These are phyloP conservation scores for Coffea eugenioides DNA, from an alignment of 257 asterid genomes.

Conservation along the genomic window DNA sequence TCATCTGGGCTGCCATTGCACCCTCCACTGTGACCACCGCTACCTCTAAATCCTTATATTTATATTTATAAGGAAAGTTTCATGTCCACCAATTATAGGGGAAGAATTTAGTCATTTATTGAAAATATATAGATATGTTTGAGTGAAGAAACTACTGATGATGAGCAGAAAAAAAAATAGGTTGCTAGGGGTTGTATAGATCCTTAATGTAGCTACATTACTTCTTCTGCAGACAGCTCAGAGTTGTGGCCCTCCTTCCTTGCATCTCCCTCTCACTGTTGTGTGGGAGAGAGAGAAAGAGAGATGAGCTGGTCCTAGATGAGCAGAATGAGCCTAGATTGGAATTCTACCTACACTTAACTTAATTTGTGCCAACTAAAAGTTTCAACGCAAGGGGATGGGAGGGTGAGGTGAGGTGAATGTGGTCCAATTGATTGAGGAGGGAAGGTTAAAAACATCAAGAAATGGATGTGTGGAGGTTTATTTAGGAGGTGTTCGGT, in stretches of 20 bases:
- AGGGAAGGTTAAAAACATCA: neutral
- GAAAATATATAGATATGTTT: neutral
- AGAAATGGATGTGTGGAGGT: neutral
- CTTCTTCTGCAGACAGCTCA: slow-evolving; percentile 12
- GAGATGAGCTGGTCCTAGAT: slow-evolving; percentile 9
- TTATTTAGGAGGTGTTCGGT: neutral
- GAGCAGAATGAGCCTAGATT: neutral
- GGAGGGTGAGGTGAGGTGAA: neutral
- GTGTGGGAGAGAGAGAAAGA: neutral
- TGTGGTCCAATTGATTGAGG: neutral
- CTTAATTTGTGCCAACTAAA: neutral
- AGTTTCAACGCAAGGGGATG: neutral
- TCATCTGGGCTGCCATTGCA: slow-evolving; percentile 14
- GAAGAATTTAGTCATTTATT: neutral
- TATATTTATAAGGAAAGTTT: neutral
- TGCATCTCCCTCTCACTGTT: slow-evolving; percentile 9
- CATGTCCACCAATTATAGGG: neutral
- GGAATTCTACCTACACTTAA: neutral
- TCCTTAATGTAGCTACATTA: slow-evolving; percentile 1
- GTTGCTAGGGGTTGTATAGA: slow-evolving; percentile 1
- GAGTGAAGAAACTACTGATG: neutral
- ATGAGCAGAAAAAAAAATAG: neutral
- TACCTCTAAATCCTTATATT: neutral
- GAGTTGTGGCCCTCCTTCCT: slow-evolving; percentile 13
- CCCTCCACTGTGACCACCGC: no score